Conservation (phyloP, 768 basidiomycete species). For the Pholiota conissans region DNA sequence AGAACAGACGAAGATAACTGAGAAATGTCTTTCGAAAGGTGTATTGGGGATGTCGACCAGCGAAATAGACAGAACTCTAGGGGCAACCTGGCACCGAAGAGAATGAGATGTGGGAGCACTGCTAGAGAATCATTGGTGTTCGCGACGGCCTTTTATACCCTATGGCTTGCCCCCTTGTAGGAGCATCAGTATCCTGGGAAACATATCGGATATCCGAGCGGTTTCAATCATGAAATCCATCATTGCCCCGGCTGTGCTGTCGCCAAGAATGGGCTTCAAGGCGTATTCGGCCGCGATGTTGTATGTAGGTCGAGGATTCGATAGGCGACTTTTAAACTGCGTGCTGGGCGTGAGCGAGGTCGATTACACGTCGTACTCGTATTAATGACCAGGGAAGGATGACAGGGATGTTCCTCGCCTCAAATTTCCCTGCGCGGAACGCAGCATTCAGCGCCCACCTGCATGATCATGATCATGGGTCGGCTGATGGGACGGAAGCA, state of each 20-base stretch:
- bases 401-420: not conserved
- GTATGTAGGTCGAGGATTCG: too few species aligned
- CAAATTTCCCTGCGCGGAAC: not conserved
- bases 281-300: too few species aligned
- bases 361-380: not conserved
- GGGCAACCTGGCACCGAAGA: slow-evolving; percentile 48
- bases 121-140: slow-evolving; percentile 34
- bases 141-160: slow-evolving; percentile 31
- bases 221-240: slow-evolving; percentile 6
- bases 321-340: not conserved
- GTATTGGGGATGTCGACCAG: slow-evolving; percentile 40
- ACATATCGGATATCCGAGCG: slow-evolving; percentile 16
- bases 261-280: not conserved
- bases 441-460: not conserved
- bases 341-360: not conserved
- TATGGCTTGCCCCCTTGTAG: too few species aligned
- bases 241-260: slow-evolving; percentile 2
- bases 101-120: slow-evolving; percentile 43
- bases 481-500: not conserved
- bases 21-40: slow-evolving; percentile 30
- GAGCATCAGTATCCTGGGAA: slow-evolving; percentile 27
- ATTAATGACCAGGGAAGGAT: not conserved
- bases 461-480: not conserved
- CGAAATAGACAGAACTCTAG: slow-evolving; percentile 39
- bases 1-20: slow-evolving; percentile 25